These are phyloP conservation scores for Fusarium sp. DNA, from an alignment of 2,329 filamentous ascomycete genomes.

Conservation along the genomic window DNA sequence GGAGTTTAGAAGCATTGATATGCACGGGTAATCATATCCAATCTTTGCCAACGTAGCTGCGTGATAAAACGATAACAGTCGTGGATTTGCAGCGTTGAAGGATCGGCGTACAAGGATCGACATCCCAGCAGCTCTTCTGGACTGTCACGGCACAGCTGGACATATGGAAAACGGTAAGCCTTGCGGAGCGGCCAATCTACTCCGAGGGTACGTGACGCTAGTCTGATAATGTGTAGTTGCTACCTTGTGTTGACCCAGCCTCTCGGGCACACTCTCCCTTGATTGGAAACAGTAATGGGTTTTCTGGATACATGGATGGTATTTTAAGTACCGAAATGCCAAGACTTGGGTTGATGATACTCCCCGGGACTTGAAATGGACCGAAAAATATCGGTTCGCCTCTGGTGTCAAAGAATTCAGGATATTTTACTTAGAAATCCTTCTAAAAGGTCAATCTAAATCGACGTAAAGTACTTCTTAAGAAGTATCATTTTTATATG, in stretches of 20 bases:
- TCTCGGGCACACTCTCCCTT: not conserved
- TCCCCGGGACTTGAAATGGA: not conserved
- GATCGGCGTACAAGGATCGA: not conserved
- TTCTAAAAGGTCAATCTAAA: not conserved
- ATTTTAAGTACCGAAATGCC: not conserved
- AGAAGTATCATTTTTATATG: not conserved
- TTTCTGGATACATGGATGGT: not conserved
- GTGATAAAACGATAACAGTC: not conserved
- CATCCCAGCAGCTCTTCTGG: too few species aligned
- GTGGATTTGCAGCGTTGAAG: not conserved
- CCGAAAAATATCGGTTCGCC: not conserved
- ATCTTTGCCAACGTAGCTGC: not conserved
- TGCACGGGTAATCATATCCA: not conserved
- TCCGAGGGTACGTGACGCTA: not conserved
- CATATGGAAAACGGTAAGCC: not conserved
- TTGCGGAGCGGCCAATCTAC: not conserved
- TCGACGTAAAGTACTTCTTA: accelerated
- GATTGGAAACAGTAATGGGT: accelerated
- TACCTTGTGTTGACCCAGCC: not conserved
- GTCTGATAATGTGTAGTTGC: too few species aligned
- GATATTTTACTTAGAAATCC: too few species aligned
- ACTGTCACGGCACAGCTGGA: not conserved
- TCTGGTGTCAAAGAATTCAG: accelerated
- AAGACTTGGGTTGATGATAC: accelerated
- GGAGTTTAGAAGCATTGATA: not conserved